Base-by-base conservation (phyloP, 371 early-diverging fungal species). In the Gilbertella persicaria region DNA sequence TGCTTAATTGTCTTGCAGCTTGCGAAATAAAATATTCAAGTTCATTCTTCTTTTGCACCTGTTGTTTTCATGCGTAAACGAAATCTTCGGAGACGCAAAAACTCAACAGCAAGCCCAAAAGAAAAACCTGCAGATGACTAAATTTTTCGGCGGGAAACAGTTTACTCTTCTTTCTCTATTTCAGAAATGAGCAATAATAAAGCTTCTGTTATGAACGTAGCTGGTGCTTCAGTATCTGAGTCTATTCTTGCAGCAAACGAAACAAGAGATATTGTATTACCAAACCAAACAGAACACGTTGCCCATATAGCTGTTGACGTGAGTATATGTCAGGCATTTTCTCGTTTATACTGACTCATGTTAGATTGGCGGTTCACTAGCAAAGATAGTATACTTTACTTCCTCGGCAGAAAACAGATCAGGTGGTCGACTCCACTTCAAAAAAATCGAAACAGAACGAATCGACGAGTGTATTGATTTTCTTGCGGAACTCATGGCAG, bases 261-360 rank as follows among this genome's bases (percentile, higher is more conserved):
- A 45, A 83, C 82, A 20, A 69, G 80, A 62, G 84, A 94, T 69
- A 96, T 96, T 47, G 77, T 91, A 14, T 70, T 96, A 36, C 96
- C 96, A 25, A 88, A 94, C 73, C 94, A 92, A 60, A 71, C 68
- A 16, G 91, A 90, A 38, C 86, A 87, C 48, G 89, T 93, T 25
- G 80, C 91, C 14, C 92, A 92, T 58, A 91, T 96, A 45, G 94
- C 96, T n/a, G 87, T 96, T 49, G 96, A 96, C 66, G 87, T 85
- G 85, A 70, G 4, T 25, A n/a, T 35, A 53, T 45, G 12, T 37
- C 25, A 8, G 1, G 16, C 21, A 36, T 20, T 37, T 37, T 37
- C 9, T 16, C 7, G 26, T 6, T 5, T 12, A n/a, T 21, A 45
- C 5, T 28, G 39, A 39, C 4, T 5, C 20, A 26, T 25, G 14